A percentile compares a stretch with the other conserved stretches of the same genome.
Evolutionary conservation across 192 early-diverging fungal genomes (phyloP).

Genomic region (Backusella westeae): DNA sequence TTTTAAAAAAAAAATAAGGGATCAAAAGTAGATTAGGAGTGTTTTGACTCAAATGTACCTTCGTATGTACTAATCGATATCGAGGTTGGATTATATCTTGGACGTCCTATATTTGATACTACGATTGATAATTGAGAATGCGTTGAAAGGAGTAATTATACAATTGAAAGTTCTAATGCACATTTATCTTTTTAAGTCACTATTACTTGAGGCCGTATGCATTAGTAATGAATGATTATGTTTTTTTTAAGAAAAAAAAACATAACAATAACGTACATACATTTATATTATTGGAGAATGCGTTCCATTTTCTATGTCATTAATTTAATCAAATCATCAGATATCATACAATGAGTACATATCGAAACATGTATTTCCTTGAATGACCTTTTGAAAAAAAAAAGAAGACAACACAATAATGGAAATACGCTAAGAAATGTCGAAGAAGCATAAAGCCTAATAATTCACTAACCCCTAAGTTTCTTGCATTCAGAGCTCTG

Average conservation of each 20-base stretch:
- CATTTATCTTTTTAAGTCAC: not conserved
- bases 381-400: not conserved
- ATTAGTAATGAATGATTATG: not conserved
- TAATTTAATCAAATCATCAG: too few relatives aligned
- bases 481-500: not conserved
- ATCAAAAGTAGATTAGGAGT: not conserved
- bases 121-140: not conserved
- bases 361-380: too few relatives aligned
- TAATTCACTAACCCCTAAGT: not conserved
- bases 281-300: too few relatives aligned
- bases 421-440: not conserved
- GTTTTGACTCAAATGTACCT: not conserved
- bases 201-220: not conserved
- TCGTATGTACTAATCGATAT: not conserved
- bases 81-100: not conserved
- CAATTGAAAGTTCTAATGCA: not conserved
- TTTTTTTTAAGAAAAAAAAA: too few relatives aligned
- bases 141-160: not conserved
- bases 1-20: not conserved
- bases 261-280: too few relatives aligned
- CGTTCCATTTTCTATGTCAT: too few relatives aligned
- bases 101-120: not conserved
- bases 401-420: not conserved
- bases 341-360: too few relatives aligned
- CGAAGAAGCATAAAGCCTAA: not conserved